A percentile compares a stretch with the other conserved stretches of the same genome.
Evolutionary conservation across 2,329 filamentous ascomycete genomes (phyloP).

Genomic region (Cryphonectria carpinicola): DNA sequence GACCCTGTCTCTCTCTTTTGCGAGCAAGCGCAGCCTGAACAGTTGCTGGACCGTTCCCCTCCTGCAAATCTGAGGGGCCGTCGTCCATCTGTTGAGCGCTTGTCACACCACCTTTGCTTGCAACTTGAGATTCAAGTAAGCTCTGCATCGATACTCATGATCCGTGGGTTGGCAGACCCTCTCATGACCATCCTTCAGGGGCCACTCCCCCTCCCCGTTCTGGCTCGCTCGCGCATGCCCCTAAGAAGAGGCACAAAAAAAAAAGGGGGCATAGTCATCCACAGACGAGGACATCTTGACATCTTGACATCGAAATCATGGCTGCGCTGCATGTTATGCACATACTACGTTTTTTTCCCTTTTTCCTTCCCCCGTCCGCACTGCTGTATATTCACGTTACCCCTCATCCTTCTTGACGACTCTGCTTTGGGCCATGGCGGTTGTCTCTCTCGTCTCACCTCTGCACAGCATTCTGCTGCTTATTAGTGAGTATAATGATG

Average conservation of each 20-base stretch:
- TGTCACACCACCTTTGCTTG: slow-evolving; percentile 19
- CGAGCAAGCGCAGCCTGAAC: slow-evolving; percentile 7
- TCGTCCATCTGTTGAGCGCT: slow-evolving; percentile 14
- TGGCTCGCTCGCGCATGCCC: not conserved
- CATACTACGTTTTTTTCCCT: not conserved
- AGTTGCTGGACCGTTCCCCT: not conserved
- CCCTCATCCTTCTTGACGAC: not conserved
- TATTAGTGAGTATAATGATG: slow-evolving; percentile 17
- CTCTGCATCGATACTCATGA: slow-evolving; percentile 26
- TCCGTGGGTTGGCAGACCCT: slow-evolving; percentile 17
- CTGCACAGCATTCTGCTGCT: not conserved
- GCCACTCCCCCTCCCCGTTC: not conserved
- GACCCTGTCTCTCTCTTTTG: slow-evolving; percentile 12
- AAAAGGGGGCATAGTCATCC: not conserved
- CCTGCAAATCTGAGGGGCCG: slow-evolving; percentile 6
- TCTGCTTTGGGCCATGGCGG: not conserved
- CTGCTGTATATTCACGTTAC: not conserved
- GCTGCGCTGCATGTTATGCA: not conserved
- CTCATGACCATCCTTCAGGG: not conserved
- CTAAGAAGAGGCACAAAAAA: not conserved
- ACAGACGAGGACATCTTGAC: slow-evolving; percentile 10
- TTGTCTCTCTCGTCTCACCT: slow-evolving; percentile 5
- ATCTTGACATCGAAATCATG: not conserved
- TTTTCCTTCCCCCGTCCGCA: not conserved
- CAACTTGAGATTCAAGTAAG: slow-evolving; percentile 29